Evolutionary conservation across 441 rosid genomes (phyloP).

Genomic region (Croton setiger): DNA sequence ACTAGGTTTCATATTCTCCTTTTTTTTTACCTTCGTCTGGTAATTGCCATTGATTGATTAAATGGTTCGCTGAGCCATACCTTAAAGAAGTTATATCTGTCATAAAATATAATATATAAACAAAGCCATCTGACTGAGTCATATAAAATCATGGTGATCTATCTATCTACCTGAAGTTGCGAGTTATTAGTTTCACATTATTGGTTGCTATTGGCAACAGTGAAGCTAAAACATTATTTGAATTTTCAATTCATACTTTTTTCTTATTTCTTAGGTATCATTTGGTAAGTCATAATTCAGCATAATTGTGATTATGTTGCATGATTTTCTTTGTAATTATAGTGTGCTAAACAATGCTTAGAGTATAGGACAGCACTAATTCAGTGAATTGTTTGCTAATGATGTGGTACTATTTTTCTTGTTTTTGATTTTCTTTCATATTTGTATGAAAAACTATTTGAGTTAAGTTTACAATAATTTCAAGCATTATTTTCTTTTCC

Average conservation of each 20-base stretch:
- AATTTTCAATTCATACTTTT: neutral
- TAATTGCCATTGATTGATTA: neutral
- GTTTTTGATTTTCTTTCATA: neutral
- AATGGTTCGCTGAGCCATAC: neutral
- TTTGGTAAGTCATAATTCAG: too few relatives aligned
- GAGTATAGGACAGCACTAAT: neutral
- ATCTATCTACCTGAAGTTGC: too few relatives aligned
- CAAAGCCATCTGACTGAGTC: too few relatives aligned
- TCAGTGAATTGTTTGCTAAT: neutral
- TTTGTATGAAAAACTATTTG: neutral
- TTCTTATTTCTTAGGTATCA: neutral
- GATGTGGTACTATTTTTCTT: neutral
- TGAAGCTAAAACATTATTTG: neutral
- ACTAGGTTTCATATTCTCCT: neutral
- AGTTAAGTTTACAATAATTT: neutral
- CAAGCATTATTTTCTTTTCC: neutral
- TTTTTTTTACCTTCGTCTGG: neutral
- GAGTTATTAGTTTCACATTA: neutral
- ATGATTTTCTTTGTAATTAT: too few relatives aligned
- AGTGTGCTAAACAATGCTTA: neutral
- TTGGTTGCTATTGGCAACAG: neutral
- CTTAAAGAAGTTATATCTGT: neutral
- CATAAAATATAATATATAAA: neutral
- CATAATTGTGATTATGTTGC: too few relatives aligned
- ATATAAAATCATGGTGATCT: too few relatives aligned